phyloP scores from a whole-genome alignment of 805 yeast genomes.

The Yamadazyma philogaea region DNA sequence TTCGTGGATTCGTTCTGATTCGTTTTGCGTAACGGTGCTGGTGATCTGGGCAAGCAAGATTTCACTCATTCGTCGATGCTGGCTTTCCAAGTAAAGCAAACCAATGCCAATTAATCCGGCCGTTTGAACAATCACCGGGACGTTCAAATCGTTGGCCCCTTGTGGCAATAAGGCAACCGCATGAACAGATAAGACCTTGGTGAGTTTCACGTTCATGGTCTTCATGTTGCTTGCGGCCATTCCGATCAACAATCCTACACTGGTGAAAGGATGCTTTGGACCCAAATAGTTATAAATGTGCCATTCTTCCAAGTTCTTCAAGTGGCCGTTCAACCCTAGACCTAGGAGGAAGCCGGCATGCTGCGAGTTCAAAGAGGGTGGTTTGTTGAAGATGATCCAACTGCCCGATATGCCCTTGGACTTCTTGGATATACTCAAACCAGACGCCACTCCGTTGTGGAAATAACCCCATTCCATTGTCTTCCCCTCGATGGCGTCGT shows the following conservation, averaged over 20 bases:
- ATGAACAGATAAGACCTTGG: conserved; percentile 90
- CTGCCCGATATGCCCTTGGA: conserved; percentile 76
- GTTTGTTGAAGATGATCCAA: conserved; percentile 88
- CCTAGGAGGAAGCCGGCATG: conserved; percentile 96
- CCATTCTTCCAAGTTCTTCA: conserved; percentile 87
- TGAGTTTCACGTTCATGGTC: conserved; percentile 78
- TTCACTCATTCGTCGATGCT: conserved; percentile 84
- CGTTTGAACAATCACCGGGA: conserved; percentile 76
- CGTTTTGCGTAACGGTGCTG: conserved; percentile 52
- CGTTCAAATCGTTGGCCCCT: conserved; percentile 88
- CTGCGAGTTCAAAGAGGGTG: conserved; percentile 64
- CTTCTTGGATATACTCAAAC: conserved; percentile 67
- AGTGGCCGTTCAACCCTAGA: conserved; percentile 86
- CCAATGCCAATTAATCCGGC: conserved; percentile 94
- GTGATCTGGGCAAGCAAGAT: conserved; percentile 68
- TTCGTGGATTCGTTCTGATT: conserved; percentile 60
- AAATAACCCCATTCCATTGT: conserved; percentile 79
- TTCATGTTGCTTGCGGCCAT: conserved; percentile 88
- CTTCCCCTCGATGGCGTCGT: conserved; percentile 47
- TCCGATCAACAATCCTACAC: conserved; percentile 85
- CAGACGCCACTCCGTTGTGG: conserved; percentile 89
- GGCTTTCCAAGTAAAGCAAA: conserved; percentile 69
- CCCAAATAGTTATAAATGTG: conserved; percentile 90
- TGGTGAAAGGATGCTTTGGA: conserved; percentile 79
- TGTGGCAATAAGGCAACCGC: conserved; percentile 86